Conservation (phyloP, 495 filamentous ascomycete species). For the Chaetomidium leptoderma region DNA sequence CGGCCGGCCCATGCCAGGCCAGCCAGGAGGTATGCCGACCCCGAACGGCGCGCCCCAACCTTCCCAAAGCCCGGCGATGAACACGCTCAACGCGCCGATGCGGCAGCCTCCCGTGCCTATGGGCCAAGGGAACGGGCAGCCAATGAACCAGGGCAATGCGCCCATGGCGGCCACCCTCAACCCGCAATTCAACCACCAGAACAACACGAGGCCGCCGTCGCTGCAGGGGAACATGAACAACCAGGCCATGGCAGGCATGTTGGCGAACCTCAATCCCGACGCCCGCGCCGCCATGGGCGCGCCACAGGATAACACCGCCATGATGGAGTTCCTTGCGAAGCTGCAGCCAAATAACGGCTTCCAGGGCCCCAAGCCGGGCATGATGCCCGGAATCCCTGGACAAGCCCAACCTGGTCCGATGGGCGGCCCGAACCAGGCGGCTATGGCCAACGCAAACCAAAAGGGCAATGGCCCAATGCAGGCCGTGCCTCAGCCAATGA, state of each 20-base stretch:
- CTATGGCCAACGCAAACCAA: conserved; percentile 17
- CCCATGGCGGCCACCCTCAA: conserved; percentile 31
- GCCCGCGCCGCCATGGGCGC: conserved; percentile 26
- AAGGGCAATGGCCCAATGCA: conserved; percentile 19
- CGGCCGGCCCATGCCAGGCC: conserved; percentile 42
- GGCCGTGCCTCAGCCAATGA: background rate
- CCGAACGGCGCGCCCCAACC: conserved; percentile 29
- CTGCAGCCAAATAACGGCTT: conserved; percentile 24
- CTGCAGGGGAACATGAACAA: conserved; percentile 24
- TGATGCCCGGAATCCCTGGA: conserved; percentile 24
- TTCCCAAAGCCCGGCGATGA: conserved; percentile 51
- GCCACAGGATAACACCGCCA: conserved; percentile 26
- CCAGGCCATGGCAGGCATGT: conserved; percentile 24
- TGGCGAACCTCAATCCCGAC: conserved; percentile 33
- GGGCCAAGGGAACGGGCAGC: conserved; percentile 36
- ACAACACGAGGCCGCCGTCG: conserved; percentile 26
- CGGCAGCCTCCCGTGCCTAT: conserved; percentile 42
- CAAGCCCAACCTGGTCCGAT: conserved; percentile 19
- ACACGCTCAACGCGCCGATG: conserved; percentile 47
- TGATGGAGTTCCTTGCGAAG: conserved; percentile 29
- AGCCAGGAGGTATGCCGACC: conserved; percentile 39
- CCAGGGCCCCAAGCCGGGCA: conserved; percentile 18
- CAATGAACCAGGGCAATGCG: conserved; percentile 38
- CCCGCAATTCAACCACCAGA: conserved; percentile 32
- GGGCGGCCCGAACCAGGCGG: conserved; percentile 23